A percentile compares a stretch with the other conserved stretches of the same genome.
Conservation (phyloP, 805 yeast genomes). For the Saccharomycopsis fermentans region DNA sequence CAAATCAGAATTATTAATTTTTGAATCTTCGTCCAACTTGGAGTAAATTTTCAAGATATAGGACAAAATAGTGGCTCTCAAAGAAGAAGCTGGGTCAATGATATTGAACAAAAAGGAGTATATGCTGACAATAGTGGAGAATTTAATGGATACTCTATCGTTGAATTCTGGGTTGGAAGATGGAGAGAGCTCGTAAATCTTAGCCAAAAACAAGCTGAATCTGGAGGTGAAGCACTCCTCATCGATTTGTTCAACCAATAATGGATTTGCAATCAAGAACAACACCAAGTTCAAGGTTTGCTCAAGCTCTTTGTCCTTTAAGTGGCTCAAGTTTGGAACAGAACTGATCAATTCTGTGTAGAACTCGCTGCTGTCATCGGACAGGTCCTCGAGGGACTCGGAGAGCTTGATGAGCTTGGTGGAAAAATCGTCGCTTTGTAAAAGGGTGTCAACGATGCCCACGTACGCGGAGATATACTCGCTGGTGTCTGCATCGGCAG, state of each 20-base stretch:
- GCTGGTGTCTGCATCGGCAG: slow-evolving; percentile 2
- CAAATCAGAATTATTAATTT: slow-evolving; percentile 11
- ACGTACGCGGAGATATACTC: slow-evolving; percentile 12
- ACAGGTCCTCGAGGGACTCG: background rate
- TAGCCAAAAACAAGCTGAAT: slow-evolving; percentile 6
- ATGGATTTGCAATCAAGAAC: slow-evolving; percentile 12
- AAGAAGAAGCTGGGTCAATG: slow-evolving; percentile 4
- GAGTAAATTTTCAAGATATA: slow-evolving; percentile 10
- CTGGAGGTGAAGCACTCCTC: slow-evolving; percentile 6
- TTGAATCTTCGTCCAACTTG: slow-evolving; percentile 12
- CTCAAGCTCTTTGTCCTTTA: slow-evolving; percentile 14
- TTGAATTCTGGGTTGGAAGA: slow-evolving; percentile 10
- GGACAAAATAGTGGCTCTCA: slow-evolving; percentile 12
- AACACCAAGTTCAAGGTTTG: slow-evolving; percentile 16
- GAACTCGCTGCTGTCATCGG: background rate
- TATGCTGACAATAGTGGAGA: slow-evolving; percentile 14
- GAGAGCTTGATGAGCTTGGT: slow-evolving; percentile 5
- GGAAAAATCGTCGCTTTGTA: slow-evolving; percentile 10
- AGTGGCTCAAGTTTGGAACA: slow-evolving; percentile 3
- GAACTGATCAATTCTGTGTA: slow-evolving; percentile 11
- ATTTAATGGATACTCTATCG: slow-evolving; percentile 11
- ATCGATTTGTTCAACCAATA: background rate
- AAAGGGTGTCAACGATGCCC: slow-evolving; percentile 6
- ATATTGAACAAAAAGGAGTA: slow-evolving; percentile 17
- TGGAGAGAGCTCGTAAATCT: slow-evolving; percentile 11